Conservation (phyloP, 2,329 filamentous ascomycete genomes). For the Dendryphion nanum region DNA sequence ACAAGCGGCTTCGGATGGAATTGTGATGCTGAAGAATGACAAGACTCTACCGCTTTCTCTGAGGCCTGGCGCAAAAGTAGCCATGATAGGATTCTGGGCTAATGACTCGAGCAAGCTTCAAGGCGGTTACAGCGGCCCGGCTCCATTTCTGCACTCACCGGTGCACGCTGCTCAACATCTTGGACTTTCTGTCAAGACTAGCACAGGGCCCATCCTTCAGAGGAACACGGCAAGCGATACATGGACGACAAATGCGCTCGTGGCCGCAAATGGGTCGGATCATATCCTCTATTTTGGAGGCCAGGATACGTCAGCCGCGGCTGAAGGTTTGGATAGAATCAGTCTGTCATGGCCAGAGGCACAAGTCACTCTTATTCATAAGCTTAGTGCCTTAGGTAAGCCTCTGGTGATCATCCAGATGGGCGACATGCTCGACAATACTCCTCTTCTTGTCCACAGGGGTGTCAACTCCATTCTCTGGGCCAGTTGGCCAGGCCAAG, state of each 20-base stretch:
- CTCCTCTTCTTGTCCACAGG: neutral
- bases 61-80: constrained; percentile 44
- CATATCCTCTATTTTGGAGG: constrained; percentile 57
- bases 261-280: constrained; percentile 49
- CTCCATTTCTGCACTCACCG: constrained; percentile 57
- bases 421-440: constrained; percentile 2
- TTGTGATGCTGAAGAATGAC: constrained; percentile 55
- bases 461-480: constrained; percentile 44
- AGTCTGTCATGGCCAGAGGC: constrained; percentile 52
- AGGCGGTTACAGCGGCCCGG: constrained; percentile 58
- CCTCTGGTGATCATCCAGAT: constrained; percentile 54
- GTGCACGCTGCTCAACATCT: constrained; percentile 52
- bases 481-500: constrained; percentile 61
- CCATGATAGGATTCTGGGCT: constrained; percentile 59
- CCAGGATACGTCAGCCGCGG: constrained; percentile 53
- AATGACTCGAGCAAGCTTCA: constrained; percentile 58
- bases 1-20: constrained; percentile 50
- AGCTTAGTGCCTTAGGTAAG: constrained; percentile 48
- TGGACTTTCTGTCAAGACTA: constrained; percentile 41
- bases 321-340: constrained; percentile 53
- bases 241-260: constrained; percentile 14
- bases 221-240: constrained; percentile 12
- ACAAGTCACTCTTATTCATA: constrained; percentile 52
- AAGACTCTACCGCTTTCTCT: constrained; percentile 46
- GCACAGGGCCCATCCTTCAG: constrained; percentile 13